phyloP scores from a whole-genome alignment of 2,329 filamentous ascomycete genomes.

The Aspergillus fructus region DNA sequence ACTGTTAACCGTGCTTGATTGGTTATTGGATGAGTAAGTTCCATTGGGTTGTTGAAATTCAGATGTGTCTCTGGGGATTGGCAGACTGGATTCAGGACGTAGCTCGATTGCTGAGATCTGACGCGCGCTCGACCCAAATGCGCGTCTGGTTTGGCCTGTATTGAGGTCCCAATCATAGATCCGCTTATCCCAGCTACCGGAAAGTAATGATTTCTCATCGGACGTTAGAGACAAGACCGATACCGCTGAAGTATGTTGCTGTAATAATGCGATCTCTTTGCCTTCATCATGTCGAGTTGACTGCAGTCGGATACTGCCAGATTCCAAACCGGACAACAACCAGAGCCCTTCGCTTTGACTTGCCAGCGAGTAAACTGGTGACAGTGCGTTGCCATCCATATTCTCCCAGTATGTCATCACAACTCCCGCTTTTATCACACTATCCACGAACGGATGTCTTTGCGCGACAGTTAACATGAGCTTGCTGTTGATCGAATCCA shows the following conservation, averaged over 20 bases:
- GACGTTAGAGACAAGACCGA: conserved; percentile 78
- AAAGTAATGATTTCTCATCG: conserved; percentile 84
- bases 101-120: conserved; percentile 90
- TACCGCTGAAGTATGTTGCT: conserved; percentile 85
- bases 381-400: conserved; percentile 73
- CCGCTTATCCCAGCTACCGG: conserved; percentile 94
- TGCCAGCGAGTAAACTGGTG: conserved; percentile 90
- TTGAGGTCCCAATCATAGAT: conserved; percentile 95
- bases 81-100: conserved; percentile 71
- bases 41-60: conserved; percentile 55
- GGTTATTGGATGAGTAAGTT: conserved; percentile 76
- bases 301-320: conserved; percentile 88
- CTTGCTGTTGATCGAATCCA: conserved; percentile 92
- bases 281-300: conserved; percentile 93
- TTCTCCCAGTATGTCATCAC: conserved; percentile 99
- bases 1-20: conserved; percentile 58
- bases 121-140: conserved; percentile 72
- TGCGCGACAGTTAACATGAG: conserved; percentile 91
- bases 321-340: conserved; percentile 87
- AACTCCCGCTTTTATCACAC: conserved; percentile 91
- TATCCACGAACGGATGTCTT: conserved; percentile 94
- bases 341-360: conserved; percentile 87
- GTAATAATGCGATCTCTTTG: conserved; percentile 77
- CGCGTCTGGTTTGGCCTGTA: conserved; percentile 71
- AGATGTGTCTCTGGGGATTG: conserved; percentile 70